These are phyloP conservation scores for Phytopythium vexans DNA, from an alignment of 352 stramenopile genomes.

Conservation along the genomic window DNA sequence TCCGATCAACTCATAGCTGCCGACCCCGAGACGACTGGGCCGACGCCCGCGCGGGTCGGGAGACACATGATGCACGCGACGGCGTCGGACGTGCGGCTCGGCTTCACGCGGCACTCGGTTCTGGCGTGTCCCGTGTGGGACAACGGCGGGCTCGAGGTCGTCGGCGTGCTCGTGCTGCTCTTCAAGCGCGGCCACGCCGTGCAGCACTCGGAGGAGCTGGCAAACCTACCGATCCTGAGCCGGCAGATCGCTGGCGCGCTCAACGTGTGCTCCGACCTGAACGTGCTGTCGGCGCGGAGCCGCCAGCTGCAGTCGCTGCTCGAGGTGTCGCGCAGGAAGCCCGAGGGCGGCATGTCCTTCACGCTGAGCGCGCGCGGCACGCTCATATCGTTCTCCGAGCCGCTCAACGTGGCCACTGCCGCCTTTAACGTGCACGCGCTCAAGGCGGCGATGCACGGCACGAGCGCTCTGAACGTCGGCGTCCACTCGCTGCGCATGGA, in stretches of 20 bases:
- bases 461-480: conserved; percentile 26
- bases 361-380: conserved; percentile 50
- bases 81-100: conserved; percentile 36
- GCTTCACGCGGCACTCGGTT: conserved; percentile 59
- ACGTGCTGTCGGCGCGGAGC: conserved; percentile 33
- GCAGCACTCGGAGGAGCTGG: conserved; percentile 34
- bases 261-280: conserved; percentile 65
- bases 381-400: conserved; percentile 50
- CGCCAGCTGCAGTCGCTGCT: conserved; percentile 46
- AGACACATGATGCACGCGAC: conserved; percentile 35
- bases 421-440: conserved; percentile 29
- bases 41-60: conserved; percentile 3
- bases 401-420: conserved; percentile 42
- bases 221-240: conserved; percentile 56
- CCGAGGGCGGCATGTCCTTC: conserved; percentile 27
- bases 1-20: not conserved
- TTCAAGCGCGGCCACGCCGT: conserved; percentile 30
- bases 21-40: conserved; percentile 2
- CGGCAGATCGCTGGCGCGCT: conserved; percentile 69
- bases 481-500: conserved; percentile 42
- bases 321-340: conserved; percentile 34
- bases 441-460: conserved; percentile 17
- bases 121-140: conserved; percentile 74
- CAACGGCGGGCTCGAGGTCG: conserved; percentile 50
- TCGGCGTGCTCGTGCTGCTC: conserved; percentile 64